Percentiles rank a stretch among this genome's conserved stretches.
phyloP scores from a whole-genome alignment of 2,329 filamentous ascomycete genomes.

The Ampelomyces quisqualis region DNA sequence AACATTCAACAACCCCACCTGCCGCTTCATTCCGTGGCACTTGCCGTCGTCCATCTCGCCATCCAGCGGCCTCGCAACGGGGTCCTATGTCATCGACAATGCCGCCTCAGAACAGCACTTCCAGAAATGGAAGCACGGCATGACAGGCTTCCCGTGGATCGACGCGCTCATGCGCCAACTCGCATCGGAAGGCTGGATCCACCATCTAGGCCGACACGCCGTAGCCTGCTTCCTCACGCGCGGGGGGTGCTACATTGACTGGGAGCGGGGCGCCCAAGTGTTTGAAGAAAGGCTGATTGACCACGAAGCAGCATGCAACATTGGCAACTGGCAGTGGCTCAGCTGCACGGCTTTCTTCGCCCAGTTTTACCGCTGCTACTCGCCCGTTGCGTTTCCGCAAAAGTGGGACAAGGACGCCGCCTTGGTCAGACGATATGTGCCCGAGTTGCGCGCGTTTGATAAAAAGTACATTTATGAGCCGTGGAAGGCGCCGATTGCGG shows the following conservation, averaged over 20 bases:
- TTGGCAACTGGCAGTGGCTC: conserved; percentile 78
- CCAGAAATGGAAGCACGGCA: conserved; percentile 65
- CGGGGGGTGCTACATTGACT: conserved; percentile 75
- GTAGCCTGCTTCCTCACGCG: conserved; percentile 79
- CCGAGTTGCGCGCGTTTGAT: conserved; percentile 63
- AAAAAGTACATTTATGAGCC: conserved; percentile 78
- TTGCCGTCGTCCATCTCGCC: conserved; percentile 61
- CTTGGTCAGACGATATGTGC: conserved; percentile 66
- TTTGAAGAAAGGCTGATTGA: conserved; percentile 77
- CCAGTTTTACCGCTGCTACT: conserved; percentile 71
- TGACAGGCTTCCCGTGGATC: conserved; percentile 78
- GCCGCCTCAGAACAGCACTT: conserved; percentile 65
- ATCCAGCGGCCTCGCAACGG: conserved; percentile 52
- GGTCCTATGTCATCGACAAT: conserved; percentile 64
- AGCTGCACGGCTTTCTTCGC: conserved; percentile 73
- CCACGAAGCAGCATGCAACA: conserved; percentile 72
- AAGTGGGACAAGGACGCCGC: conserved; percentile 72
- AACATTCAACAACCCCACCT: conserved; percentile 64
- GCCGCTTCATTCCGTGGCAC: conserved; percentile 78
- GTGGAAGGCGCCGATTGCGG: conserved; percentile 68
- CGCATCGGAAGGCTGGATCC: conserved; percentile 72
- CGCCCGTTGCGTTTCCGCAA: conserved; percentile 69
- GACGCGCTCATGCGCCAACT: conserved; percentile 79
- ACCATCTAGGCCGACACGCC: conserved; percentile 75
- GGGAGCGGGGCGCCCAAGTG: conserved; percentile 76